Evolutionary conservation across 768 basidiomycete genomes (phyloP).

Genomic region (Leccinum variicolor): DNA sequence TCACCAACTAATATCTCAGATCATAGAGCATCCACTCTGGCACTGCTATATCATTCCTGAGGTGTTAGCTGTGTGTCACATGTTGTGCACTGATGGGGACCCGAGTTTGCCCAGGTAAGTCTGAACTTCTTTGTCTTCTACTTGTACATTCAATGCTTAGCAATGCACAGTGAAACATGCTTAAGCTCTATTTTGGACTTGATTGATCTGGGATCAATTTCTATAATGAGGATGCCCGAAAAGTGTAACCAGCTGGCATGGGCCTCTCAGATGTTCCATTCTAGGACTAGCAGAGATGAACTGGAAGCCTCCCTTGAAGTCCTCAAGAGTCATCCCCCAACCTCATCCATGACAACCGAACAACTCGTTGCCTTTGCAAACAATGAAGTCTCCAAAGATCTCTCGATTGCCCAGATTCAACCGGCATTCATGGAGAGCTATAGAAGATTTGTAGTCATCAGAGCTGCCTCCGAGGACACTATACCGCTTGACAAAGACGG

Average conservation of each 20-base stretch:
- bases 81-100: conserved; percentile 7
- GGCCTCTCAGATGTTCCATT: conserved; percentile 22
- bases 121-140: neutral
- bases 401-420: conserved; percentile 56
- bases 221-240: conserved; percentile 51
- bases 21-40: conserved; percentile 66
- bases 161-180: conserved; percentile 7
- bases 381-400: conserved; percentile 44
- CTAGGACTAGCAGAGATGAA: conserved; percentile 29
- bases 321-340: conserved; percentile 26
- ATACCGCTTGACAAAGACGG: conserved; percentile 35
- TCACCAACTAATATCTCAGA: conserved; percentile 44
- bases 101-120: conserved; percentile 8
- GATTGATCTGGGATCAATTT: conserved; percentile 53
- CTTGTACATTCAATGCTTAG: neutral
- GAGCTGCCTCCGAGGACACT: conserved; percentile 32
- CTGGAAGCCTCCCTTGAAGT: conserved; percentile 40
- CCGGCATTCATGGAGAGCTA: conserved; percentile 59
- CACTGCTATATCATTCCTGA: conserved; percentile 62
- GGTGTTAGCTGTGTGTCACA: conserved; percentile 47
- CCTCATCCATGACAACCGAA: conserved; percentile 30
- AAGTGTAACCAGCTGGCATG: conserved; percentile 19
- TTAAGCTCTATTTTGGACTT: conserved; percentile 24
- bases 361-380: conserved; percentile 40
- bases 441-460: conserved; percentile 65